These are phyloP conservation scores for Aspergillus amoenus DNA, from an alignment of 2,329 filamentous ascomycete genomes.

Conservation along the genomic window DNA sequence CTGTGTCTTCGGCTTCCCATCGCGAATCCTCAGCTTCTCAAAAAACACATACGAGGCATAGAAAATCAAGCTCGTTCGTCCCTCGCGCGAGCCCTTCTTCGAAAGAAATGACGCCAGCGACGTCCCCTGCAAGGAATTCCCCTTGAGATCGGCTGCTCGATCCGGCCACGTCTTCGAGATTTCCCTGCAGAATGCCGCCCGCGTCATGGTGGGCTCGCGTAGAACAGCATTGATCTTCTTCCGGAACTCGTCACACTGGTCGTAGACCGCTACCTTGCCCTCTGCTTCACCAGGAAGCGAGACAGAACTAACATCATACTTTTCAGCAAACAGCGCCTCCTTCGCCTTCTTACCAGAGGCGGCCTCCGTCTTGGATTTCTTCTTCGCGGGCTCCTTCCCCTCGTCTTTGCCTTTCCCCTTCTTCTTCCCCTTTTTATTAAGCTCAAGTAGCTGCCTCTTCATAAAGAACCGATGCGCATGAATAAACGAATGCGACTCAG, in stretches of 20 bases:
- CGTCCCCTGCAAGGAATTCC: constrained; percentile 27
- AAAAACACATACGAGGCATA: constrained; percentile 60
- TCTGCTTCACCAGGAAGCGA: constrained; percentile 50
- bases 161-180: constrained; percentile 46
- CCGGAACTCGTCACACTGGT: constrained; percentile 59
- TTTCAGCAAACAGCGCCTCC: constrained; percentile 25
- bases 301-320: constrained; percentile 45
- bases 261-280: constrained; percentile 51
- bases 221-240: constrained; percentile 57
- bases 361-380: neutral
- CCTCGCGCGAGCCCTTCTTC: constrained; percentile 50
- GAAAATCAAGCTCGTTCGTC: constrained; percentile 51
- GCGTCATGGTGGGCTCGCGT: constrained; percentile 48
- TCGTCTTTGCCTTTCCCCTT: neutral
- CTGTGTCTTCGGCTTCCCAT: constrained; percentile 53
- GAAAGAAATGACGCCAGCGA: constrained; percentile 52
- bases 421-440: constrained; percentile 30
- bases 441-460: constrained; percentile 50
- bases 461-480: constrained; percentile 47
- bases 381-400: neutral
- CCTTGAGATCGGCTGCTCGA: constrained; percentile 34
- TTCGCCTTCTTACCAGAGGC: constrained; percentile 27
- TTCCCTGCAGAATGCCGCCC: constrained; percentile 53
- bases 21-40: constrained; percentile 56
- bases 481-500: constrained; percentile 27